Evolutionary conservation across 2,329 filamentous ascomycete genomes (phyloP), one percentile per base, ranked within the genome.

Genomic region (Fusarium tricinctum): DNA sequence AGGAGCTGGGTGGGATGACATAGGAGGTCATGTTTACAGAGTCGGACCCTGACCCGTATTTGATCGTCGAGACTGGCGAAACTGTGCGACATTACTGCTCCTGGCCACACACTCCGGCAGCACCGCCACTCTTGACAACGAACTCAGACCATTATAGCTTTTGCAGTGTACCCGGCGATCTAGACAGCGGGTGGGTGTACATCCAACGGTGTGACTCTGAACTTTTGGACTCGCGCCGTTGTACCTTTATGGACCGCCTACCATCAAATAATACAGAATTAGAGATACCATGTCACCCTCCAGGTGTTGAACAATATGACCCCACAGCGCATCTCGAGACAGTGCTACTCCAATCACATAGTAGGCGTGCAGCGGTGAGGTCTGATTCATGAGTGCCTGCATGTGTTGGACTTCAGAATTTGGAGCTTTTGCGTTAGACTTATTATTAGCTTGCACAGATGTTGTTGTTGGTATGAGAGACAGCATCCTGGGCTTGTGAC

Each of bases 1-100:
- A 82, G 69, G 81, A 83, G 75, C 77, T 83, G 74, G 76, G 78
- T 70, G 80, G 83, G 73, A 82, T 83, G 81, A 77, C 80, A 74
- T 83, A 83, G 81, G 74, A 77, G 69, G 78, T 79, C 81, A 79
- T 80, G 71, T 78, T 77, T 72, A 70, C 73, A 63, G 66, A 66
- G 56, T 66, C 74, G 58, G 72, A 75, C 47, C 61, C 67, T 57
- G 58, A 59, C 56, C 78, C 78, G 35, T 81, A 81, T 62, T 57
- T 73, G 30, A 75, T 79, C 43, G 47, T 73, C 19, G 70, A 79
- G 45, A 78, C 76, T 8, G 65, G 73, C 28, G 60, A 74, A 38
- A 78, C 77, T 26, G 48, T 67, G 32, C 61, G 65, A 39, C 55
- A 70, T 54, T 15, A 32, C 20, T 63, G 45, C 40, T 43, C 50